Evolutionary conservation across 345 rosid genomes (phyloP).

Genomic region (Populus tremula): DNA sequence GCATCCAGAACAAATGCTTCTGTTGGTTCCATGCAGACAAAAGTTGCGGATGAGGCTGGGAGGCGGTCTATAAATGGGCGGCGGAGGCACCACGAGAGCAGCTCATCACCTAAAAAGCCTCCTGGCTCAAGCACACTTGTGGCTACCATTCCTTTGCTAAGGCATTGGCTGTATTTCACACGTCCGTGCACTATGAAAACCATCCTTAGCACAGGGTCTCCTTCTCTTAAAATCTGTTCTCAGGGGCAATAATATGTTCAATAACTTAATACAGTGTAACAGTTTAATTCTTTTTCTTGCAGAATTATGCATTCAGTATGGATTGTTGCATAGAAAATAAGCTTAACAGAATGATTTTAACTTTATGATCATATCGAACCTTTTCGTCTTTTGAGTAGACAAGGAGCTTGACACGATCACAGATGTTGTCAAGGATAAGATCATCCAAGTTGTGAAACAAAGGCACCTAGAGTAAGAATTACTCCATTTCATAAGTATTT

Average conservation of each 20-base stretch:
- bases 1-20: conserved; percentile 57
- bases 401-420: conserved; percentile 54
- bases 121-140: conserved; percentile 47
- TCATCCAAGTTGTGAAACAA: conserved; percentile 56
- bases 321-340: too few species aligned
- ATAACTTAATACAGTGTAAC: background rate
- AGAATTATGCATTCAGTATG: too few species aligned
- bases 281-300: too few species aligned
- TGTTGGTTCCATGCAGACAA: conserved; percentile 37
- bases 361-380: conserved; percentile 19
- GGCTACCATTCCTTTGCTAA: conserved; percentile 48
- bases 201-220: conserved; percentile 60
- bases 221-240: conserved; percentile 55
- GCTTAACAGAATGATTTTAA: background rate
- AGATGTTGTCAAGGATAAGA: conserved; percentile 56
- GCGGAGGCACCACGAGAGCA: conserved; percentile 60
- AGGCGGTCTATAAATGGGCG: conserved; percentile 52
- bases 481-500: background rate
- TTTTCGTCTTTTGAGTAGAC: conserved; percentile 57
- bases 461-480: conserved; percentile 41
- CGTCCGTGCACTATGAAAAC: conserved; percentile 47
- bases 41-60: conserved; percentile 58
- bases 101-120: conserved; percentile 62
- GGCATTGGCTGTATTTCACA: conserved; percentile 43
- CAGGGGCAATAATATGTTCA: background rate